Evolutionary conservation across 805 yeast species (phyloP), one percentile per base, ranked within the genome.

Genomic region (Metschnikowia proteae): DNA sequence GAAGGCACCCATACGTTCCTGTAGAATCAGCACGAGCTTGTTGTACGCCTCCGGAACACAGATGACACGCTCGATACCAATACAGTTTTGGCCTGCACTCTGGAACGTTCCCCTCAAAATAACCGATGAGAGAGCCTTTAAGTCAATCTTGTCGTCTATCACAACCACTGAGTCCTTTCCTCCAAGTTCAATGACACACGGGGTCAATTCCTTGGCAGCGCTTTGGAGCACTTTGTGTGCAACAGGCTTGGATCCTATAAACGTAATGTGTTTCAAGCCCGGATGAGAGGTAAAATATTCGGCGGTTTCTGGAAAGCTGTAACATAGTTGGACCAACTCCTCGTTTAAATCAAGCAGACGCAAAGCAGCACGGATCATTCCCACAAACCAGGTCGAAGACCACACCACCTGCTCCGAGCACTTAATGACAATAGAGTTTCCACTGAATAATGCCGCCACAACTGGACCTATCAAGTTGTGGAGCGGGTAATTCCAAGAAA

Each of bases 401-500:
- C 98, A 94, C 36, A 88, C 84, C 1, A 94, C 99, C 60, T 89
- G 87, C 67, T 94, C 99, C 8, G 97, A 88, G 70, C 99, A 92
- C 65, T 94, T 94, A 46, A 94, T 82, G 7, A 94, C 84, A 39
- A 90, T 83, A 5, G 91, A 90, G 61, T 94, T 92, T 4, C 99
- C 99, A 4, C 96, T 82, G 62, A 91, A 88, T 26, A 94, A 66
- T 1, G 92, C 81, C 2, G 98, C 95, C 48, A 91, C 82, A 1
- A 94, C 75, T 1, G 99, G 99, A 3, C 97, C 97, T 75, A 94
- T 69, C 45, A 91, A 71, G 66, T 94, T 94, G 65, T 94, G 99
- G 66, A 94, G 84, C 0, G 99, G 99, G 64, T 94, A 94, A 63
- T 94, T 94, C 99, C 99, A 94, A 3, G 96, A 88, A 1, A 94